phyloP scores from a whole-genome alignment of 208 protist species.

The Acanthamoeba divionensis region DNA sequence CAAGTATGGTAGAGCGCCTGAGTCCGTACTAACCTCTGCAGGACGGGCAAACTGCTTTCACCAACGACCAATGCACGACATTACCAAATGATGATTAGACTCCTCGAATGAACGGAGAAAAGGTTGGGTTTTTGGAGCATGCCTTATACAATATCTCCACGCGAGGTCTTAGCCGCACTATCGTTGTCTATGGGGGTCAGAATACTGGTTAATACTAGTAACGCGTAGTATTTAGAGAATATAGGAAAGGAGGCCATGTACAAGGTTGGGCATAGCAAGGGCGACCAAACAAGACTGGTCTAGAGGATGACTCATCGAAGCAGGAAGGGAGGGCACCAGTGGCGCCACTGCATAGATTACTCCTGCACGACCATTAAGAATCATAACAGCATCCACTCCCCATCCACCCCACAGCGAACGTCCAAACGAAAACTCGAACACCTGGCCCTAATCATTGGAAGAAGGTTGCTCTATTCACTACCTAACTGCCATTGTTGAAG shows the following conservation, averaged over 20 bases:
- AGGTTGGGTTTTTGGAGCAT: no score
- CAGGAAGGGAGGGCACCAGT: background rate
- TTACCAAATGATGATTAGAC: no score
- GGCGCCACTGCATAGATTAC: background rate
- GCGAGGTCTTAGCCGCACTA: background rate
- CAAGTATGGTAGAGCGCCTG: background rate
- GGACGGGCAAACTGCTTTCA: background rate
- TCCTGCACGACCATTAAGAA: conserved; percentile 12
- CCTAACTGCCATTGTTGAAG: background rate
- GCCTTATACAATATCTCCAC: conserved; percentile 44
- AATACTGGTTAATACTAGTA: background rate
- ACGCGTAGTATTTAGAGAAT: background rate
- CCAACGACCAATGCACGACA: no score
- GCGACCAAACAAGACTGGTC: background rate
- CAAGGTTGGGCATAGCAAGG: background rate
- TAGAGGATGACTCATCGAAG: conserved; percentile 10
- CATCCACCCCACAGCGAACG: conserved; percentile 40
- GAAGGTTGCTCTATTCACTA: background rate
- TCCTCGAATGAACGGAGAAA: no score
- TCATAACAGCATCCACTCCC: background rate
- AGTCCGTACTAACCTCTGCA: background rate
- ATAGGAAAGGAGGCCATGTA: background rate
- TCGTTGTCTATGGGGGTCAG: conserved; percentile 1
- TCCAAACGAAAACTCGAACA: background rate
- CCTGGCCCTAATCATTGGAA: background rate